A percentile compares a stretch with the other conserved stretches of the same genome.
Conservation (phyloP, 2,329 filamentous ascomycete genomes). For the Diaporthe caulivora region DNA sequence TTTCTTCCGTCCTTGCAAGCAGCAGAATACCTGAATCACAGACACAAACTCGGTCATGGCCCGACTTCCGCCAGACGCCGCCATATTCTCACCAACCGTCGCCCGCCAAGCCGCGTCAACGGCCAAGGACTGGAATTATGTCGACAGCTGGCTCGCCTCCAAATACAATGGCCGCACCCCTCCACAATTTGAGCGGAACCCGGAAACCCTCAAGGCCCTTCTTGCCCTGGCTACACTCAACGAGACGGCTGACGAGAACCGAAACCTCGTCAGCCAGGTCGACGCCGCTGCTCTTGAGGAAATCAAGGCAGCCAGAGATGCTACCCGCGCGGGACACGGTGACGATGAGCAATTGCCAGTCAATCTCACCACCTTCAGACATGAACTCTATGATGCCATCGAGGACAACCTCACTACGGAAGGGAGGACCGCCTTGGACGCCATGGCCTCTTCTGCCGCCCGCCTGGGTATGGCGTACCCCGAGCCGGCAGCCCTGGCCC, state of each 20-base stretch:
- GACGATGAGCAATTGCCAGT: slow-evolving; percentile 2
- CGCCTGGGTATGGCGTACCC: slow-evolving; percentile 63
- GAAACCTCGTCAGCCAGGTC: slow-evolving; percentile 66
- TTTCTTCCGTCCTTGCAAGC: too few relatives aligned
- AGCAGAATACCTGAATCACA: too few relatives aligned
- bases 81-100: slow-evolving; percentile 76
- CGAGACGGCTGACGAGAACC: slow-evolving; percentile 81
- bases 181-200: slow-evolving; percentile 87
- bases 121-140: slow-evolving; percentile 90
- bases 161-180: slow-evolving; percentile 74
- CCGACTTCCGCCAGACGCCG: slow-evolving; percentile 55
- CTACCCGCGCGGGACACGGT: slow-evolving; percentile 49
- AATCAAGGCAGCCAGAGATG: slow-evolving; percentile 50
- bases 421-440: slow-evolving; percentile 67
- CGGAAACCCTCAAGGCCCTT: slow-evolving; percentile 82
- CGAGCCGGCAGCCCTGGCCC: slow-evolving; percentile 62
- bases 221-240: slow-evolving; percentile 81
- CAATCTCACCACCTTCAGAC: slow-evolving; percentile 45
- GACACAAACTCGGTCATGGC: slow-evolving; percentile 47
- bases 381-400: slow-evolving; percentile 64
- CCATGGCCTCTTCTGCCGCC: slow-evolving; percentile 66
- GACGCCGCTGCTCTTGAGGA: slow-evolving; percentile 71
- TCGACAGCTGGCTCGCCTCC: slow-evolving; percentile 84
- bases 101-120: slow-evolving; percentile 82
- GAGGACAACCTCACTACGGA: slow-evolving; percentile 67